Conservation (phyloP, 164 flowering plant genomes). For the Sedum album region DNA sequence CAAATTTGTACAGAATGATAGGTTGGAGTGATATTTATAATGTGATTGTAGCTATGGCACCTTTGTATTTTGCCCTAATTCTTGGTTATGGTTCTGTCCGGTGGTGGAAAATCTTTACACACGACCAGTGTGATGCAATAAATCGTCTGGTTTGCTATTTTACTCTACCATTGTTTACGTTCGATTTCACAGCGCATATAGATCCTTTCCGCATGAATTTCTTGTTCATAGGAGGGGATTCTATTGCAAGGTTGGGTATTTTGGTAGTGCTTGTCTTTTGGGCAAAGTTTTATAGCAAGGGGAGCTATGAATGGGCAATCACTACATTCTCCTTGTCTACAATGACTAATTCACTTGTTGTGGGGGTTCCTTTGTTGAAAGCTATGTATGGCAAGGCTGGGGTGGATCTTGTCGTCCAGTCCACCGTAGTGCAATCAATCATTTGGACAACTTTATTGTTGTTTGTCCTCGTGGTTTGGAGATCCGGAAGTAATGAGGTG, state of each 20-base stretch:
- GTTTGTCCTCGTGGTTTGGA: background rate
- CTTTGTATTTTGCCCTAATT: constrained; percentile 41
- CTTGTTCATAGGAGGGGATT: constrained; percentile 22
- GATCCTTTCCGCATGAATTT: no score
- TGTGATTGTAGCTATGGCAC: no score
- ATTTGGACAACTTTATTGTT: constrained; percentile 16
- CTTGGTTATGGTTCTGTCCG: no score
- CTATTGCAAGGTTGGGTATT: constrained; percentile 16
- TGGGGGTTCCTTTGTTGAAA: constrained; percentile 23
- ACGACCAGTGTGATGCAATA: constrained; percentile 8
- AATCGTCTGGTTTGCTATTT: constrained; percentile 11
- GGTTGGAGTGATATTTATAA: no score
- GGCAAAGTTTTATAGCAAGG: constrained; percentile 18
- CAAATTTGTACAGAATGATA: no score
- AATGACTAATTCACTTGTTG: constrained; percentile 22
- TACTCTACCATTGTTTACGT: constrained; percentile 8
- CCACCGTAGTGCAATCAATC: constrained; percentile 18
- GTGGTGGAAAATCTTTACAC: constrained; percentile 41
- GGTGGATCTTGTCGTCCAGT: constrained; percentile 20
- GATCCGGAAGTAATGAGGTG: background rate
- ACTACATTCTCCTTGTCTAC: constrained; percentile 21
- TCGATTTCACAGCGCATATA: no score
- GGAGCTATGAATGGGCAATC: constrained; percentile 24
- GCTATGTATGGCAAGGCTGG: constrained; percentile 24
- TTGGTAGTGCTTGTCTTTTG: constrained; percentile 18